A percentile compares a stretch with the other conserved stretches of the same genome.
phyloP scores from a whole-genome alignment of 208 protist species.

The Eutreptiella sp. region DNA sequence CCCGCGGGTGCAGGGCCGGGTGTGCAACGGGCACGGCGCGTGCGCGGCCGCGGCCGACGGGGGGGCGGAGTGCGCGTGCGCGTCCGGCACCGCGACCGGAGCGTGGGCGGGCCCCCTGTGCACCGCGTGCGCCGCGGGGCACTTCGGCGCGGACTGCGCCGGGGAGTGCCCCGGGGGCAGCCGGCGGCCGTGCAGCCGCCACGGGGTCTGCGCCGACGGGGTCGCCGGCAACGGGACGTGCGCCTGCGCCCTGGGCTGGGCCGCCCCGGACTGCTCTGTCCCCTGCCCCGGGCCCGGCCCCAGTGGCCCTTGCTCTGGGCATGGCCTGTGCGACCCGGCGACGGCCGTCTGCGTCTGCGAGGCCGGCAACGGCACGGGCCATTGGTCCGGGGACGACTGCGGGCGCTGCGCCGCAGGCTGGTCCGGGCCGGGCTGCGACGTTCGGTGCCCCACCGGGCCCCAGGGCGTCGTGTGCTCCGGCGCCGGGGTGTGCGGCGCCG shows the following conservation, averaged over 20 bases:
- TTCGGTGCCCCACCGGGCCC: neutral
- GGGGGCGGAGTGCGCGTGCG: conserved; percentile 26
- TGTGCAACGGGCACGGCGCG: conserved; percentile 15
- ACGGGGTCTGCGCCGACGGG: conserved; percentile 5
- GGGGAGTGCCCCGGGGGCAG: conserved; percentile 4
- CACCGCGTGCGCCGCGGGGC: neutral
- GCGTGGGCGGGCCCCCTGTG: conserved; percentile 13
- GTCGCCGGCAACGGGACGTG: neutral
- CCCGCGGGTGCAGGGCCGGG: neutral
- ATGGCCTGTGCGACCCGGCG: conserved; percentile 18
- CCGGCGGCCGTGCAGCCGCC: neutral
- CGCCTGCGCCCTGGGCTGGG: conserved; percentile 11
- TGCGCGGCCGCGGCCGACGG: conserved; percentile 16
- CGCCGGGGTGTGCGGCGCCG: neutral
- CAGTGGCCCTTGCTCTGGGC: conserved; percentile 18
- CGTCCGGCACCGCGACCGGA: neutral
- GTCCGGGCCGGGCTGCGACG: neutral
- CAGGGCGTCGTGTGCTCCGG: neutral
- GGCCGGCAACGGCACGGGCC: neutral
- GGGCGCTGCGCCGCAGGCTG: neutral
- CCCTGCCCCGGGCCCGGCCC: neutral
- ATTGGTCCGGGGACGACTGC: conserved; percentile 12
- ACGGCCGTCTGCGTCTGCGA: conserved; percentile 20
- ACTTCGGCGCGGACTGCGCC: conserved; percentile 11
- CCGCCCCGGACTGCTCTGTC: neutral